Evolutionary conservation across 441 rosid species (phyloP).

Genomic region (Omphalea diandra): DNA sequence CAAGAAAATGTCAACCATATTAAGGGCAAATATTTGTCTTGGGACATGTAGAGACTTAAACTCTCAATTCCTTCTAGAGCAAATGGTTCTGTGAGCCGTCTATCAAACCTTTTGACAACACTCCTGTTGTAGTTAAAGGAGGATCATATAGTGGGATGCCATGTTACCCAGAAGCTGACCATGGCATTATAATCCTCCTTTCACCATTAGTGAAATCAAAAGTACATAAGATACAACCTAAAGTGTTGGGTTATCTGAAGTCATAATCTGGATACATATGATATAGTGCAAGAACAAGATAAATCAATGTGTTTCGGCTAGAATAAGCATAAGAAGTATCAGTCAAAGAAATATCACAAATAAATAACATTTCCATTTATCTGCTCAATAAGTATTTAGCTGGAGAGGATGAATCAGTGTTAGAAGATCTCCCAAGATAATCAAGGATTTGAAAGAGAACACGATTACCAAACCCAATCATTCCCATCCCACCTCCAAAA

Average conservation of each 20-base stretch:
- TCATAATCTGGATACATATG: constrained; percentile 95
- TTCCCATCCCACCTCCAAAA: not conserved
- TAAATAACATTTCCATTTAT: constrained; percentile 44
- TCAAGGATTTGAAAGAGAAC: constrained; percentile 68
- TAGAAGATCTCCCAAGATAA: constrained; percentile 84
- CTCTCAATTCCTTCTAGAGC: constrained; percentile 92
- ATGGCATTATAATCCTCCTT: constrained; percentile 90
- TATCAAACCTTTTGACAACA: constrained; percentile 99
- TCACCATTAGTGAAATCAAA: constrained; percentile 4
- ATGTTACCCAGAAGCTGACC: constrained; percentile 90
- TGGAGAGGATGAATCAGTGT: constrained; percentile 73
- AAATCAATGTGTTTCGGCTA: constrained; percentile 96
- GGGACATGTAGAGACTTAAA: constrained; percentile 99
- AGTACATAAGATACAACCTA: not conserved
- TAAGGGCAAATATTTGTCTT: constrained; percentile 27
- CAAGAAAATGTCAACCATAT: constrained; percentile 1
- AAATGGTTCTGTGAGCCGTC: constrained; percentile 81
- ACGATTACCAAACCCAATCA: constrained; percentile 5
- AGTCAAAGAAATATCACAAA: constrained; percentile 25
- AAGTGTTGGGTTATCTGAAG: constrained; percentile 73
- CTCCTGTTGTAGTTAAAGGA: constrained; percentile 65
- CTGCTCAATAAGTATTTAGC: constrained; percentile 77
- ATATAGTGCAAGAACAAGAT: constrained; percentile 85
- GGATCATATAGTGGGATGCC: constrained; percentile 87
- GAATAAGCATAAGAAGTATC: constrained; percentile 30